Evolutionary conservation across 805 yeast genomes (phyloP).

Genomic region (Wickerhamiella kazuoi): DNA sequence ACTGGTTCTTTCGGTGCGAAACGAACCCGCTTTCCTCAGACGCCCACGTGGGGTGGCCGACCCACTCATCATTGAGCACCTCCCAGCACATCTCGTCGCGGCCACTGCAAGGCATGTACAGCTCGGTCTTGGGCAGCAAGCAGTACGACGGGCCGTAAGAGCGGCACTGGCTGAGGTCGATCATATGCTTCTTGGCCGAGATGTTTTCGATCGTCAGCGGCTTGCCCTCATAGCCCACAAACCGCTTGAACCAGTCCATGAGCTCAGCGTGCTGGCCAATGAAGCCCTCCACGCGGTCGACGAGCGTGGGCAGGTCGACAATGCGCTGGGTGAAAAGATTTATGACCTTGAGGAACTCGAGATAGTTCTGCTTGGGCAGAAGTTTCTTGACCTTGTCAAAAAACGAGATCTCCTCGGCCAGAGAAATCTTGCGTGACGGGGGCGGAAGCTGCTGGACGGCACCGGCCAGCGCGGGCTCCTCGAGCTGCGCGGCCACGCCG

Average conservation of each 20-base stretch:
- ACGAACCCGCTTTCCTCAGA: conserved; percentile 97
- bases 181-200: conserved; percentile 69
- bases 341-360: conserved; percentile 77
- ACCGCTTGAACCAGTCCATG: conserved; percentile 77
- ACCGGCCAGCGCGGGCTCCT: conserved; percentile 39
- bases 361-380: conserved; percentile 74
- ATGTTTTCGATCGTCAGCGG: conserved; percentile 82
- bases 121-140: conserved; percentile 79
- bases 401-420: conserved; percentile 73
- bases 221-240: conserved; percentile 73
- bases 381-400: conserved; percentile 84
- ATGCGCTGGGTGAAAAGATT: conserved; percentile 82
- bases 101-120: conserved; percentile 94
- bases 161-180: conserved; percentile 79
- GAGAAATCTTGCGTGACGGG: conserved; percentile 35
- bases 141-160: conserved; percentile 93
- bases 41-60: conserved; percentile 99
- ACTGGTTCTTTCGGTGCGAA: conserved; percentile 97
- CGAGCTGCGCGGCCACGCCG: background rate
- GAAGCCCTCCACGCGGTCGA: conserved; percentile 70
- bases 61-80: conserved; percentile 96
- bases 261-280: conserved; percentile 67
- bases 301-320: conserved; percentile 64
- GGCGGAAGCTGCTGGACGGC: conserved; percentile 58
- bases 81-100: conserved; percentile 99